Conservation (phyloP, 768 basidiomycete genomes). For the Nidularia pulvinata region DNA sequence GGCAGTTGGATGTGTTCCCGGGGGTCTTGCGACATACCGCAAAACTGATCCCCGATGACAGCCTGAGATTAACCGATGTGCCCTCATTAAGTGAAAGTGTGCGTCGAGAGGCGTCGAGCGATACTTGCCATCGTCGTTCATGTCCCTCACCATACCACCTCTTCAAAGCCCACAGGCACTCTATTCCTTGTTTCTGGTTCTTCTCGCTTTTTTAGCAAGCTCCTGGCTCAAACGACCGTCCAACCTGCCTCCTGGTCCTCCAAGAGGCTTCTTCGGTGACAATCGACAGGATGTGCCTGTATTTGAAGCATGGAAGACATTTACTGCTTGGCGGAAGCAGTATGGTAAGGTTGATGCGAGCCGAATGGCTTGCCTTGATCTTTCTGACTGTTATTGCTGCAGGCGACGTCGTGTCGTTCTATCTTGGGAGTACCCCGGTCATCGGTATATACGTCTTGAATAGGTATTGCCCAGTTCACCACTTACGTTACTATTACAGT, state of each 20-base stretch:
- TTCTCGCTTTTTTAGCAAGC: too few relatives aligned
- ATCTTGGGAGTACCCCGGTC: constrained; percentile 14
- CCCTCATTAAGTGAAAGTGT: too few relatives aligned
- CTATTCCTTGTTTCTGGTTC: too few relatives aligned
- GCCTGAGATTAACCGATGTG: too few relatives aligned
- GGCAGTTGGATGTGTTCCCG: too few relatives aligned
- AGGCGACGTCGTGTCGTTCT: constrained; percentile 15
- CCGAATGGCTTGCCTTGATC: background rate
- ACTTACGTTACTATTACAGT: background rate
- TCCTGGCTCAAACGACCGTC: background rate
- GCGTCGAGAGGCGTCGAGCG: too few relatives aligned
- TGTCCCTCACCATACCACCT: too few relatives aligned
- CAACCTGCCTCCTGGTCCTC: constrained; percentile 10
- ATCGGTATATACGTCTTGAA: constrained; percentile 8
- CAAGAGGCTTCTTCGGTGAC: constrained; percentile 9
- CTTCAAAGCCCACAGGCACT: too few relatives aligned
- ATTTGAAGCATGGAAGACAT: constrained; percentile 12
- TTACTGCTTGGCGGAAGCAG: constrained; percentile 11
- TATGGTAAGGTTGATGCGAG: constrained; percentile 8
- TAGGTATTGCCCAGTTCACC: background rate
- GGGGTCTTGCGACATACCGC: too few relatives aligned
- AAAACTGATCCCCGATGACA: too few relatives aligned
- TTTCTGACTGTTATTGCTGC: background rate
- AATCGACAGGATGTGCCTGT: constrained; percentile 10
- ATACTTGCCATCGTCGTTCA: too few relatives aligned